A percentile compares a stretch with the other conserved stretches of the same genome.
These are phyloP conservation scores for Fusarium oligoseptatum DNA, from an alignment of 2,329 filamentous ascomycete species.

Conservation along the genomic window DNA sequence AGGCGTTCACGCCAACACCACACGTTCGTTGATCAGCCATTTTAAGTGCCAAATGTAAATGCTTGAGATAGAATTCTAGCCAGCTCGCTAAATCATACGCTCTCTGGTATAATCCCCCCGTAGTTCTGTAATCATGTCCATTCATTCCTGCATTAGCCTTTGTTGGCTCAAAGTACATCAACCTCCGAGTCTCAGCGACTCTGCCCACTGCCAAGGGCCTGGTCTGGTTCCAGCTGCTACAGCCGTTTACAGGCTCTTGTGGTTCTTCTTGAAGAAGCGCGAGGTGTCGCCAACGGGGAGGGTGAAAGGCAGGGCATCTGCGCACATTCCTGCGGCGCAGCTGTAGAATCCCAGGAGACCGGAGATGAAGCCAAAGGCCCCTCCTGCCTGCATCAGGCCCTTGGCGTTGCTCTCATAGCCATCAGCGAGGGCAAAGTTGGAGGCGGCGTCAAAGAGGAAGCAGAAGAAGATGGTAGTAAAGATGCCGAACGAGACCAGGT, in stretches of 20 bases:
- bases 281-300: constrained; percentile 45
- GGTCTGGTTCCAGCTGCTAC: too few species aligned
- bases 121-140: background rate
- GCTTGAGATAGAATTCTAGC: background rate
- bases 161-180: background rate
- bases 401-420: constrained; percentile 29
- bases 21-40: background rate
- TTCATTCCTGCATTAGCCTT: background rate
- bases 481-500: constrained; percentile 46
- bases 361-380: constrained; percentile 45
- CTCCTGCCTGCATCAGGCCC: constrained; percentile 37
- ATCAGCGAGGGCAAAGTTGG: constrained; percentile 44
- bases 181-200: background rate
- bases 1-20: background rate
- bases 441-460: constrained; percentile 40
- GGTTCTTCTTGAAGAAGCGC: constrained; percentile 29
- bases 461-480: constrained; percentile 45
- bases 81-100: background rate
- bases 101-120: background rate
- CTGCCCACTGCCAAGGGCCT: background rate
- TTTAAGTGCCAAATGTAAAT: background rate
- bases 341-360: constrained; percentile 45
- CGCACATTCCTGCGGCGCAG: constrained; percentile 41
- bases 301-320: constrained; percentile 42
- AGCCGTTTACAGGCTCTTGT: constrained; percentile 5